Evolutionary conservation across 495 filamentous ascomycete species (phyloP).

Genomic region (Xylaria intraflava): DNA sequence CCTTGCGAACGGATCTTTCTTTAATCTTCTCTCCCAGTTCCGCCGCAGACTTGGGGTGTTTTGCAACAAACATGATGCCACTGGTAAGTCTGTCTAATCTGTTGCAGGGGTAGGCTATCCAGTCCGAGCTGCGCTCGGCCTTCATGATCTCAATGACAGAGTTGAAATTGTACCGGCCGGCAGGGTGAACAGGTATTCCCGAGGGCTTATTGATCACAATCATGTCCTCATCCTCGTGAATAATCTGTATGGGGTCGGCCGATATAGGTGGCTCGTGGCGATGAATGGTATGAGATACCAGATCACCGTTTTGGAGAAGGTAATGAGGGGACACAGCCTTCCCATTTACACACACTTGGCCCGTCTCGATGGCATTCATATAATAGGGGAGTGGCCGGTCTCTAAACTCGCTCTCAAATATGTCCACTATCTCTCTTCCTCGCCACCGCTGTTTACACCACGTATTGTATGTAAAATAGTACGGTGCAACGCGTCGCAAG

Average conservation of each 20-base stretch:
- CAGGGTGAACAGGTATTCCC: conserved; percentile 89
- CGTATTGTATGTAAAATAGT: conserved; percentile 91
- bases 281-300: conserved; percentile 89
- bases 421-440: conserved; percentile 64
- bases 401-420: conserved; percentile 79
- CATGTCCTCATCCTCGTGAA: conserved; percentile 86
- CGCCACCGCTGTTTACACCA: conserved; percentile 88
- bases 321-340: conserved; percentile 49
- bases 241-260: conserved; percentile 65
- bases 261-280: conserved; percentile 93
- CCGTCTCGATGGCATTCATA: conserved; percentile 69
- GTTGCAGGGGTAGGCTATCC: conserved; percentile 77
- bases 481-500: conserved; percentile 75
- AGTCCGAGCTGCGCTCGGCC: conserved; percentile 61
- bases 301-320: conserved; percentile 50
- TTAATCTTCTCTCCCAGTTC: conserved; percentile 63
- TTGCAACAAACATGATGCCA: conserved; percentile 96
- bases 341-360: conserved; percentile 67
- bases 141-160: conserved; percentile 89
- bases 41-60: conserved; percentile 72
- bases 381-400: conserved; percentile 87
- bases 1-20: conserved; percentile 75
- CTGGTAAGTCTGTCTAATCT: conserved; percentile 90
- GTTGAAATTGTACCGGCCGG: conserved; percentile 93
- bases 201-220: conserved; percentile 96